A percentile compares a stretch with the other conserved stretches of the same genome.
phyloP scores from a whole-genome alignment of 441 rosid genomes.

The Adansonia rubrostipa region DNA sequence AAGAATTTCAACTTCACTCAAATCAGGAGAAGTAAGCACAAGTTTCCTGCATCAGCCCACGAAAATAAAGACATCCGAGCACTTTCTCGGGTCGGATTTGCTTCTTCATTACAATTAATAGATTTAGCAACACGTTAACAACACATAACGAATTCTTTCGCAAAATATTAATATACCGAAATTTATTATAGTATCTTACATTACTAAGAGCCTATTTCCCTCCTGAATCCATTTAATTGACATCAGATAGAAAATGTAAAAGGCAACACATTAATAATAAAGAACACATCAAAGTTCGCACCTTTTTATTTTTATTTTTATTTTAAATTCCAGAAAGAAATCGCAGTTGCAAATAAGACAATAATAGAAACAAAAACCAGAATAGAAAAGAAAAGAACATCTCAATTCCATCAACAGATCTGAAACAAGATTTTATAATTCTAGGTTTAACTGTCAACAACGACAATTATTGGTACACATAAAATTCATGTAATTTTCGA shows the following conservation, averaged over 20 bases:
- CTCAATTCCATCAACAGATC: slow-evolving; percentile 10
- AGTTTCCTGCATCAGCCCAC: neutral
- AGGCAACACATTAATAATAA: neutral
- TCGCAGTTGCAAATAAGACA: neutral
- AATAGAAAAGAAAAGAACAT: neutral
- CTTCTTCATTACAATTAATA: neutral
- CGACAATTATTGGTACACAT: neutral
- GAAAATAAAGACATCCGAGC: neutral
- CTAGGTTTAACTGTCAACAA: neutral
- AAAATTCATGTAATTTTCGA: neutral
- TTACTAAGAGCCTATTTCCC: neutral
- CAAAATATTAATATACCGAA: neutral
- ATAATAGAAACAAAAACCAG: neutral
- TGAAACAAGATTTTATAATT: neutral
- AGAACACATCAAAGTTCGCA: neutral
- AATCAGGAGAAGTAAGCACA: neutral
- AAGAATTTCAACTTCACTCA: neutral
- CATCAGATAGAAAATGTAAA: neutral
- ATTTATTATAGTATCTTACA: neutral
- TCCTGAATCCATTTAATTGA: neutral
- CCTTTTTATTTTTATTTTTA: neutral
- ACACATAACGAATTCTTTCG: neutral
- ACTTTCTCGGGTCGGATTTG: neutral
- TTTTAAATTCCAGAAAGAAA: neutral
- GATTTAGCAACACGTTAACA: neutral